Percentiles rank a stretch among this genome's conserved stretches.
phyloP scores from a whole-genome alignment of 2,329 filamentous ascomycete species.

The Cladorrhinum sp. region DNA sequence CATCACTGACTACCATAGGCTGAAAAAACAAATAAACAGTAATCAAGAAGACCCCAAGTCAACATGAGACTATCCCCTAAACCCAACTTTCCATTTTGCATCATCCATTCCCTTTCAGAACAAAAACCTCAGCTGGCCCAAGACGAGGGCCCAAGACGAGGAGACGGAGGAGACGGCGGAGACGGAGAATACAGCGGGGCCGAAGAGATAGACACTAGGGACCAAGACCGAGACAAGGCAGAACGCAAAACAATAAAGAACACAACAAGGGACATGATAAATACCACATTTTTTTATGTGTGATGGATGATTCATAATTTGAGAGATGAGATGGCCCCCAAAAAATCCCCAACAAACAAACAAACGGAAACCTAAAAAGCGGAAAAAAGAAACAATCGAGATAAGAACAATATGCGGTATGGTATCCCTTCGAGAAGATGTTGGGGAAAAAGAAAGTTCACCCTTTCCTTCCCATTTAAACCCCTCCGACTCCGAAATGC shows the following conservation, averaged over 20 bases:
- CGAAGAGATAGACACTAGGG: no score
- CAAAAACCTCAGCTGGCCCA: no score
- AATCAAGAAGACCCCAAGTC: no score
- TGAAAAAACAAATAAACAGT: no score
- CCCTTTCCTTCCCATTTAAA: not conserved
- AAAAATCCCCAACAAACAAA: not conserved
- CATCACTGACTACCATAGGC: no score
- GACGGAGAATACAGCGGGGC: no score
- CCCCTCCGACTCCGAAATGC: not conserved
- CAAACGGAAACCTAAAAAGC: constrained; percentile 4
- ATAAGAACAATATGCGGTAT: not conserved
- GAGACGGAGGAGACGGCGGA: no score
- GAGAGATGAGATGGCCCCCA: not conserved
- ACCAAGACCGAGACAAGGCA: not conserved
- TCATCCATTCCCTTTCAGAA: no score
- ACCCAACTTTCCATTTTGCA: no score
- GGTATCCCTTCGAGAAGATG: not conserved
- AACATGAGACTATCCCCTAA: no score
- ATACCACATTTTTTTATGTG: not conserved
- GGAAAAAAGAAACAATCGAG: not conserved
- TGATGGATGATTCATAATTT: not conserved
- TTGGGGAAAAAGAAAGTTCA: not conserved
- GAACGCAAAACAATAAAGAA: not conserved
- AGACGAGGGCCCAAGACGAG: no score
- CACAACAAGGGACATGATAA: not conserved